Evolutionary conservation across 805 yeast genomes (phyloP).

Genomic region (Candida parachauliodes): DNA sequence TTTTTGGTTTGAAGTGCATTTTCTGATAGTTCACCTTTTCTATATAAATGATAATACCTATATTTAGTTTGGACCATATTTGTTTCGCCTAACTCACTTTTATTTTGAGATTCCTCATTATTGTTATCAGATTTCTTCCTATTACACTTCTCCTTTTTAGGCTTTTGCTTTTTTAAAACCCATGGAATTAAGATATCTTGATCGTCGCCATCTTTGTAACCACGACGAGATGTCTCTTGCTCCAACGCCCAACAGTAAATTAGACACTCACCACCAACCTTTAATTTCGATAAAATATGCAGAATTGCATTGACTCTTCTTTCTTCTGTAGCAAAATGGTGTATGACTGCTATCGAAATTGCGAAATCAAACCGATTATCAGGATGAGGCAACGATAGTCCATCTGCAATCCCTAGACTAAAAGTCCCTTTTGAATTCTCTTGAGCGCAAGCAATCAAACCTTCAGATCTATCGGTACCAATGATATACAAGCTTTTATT

Average conservation of each 20-base stretch:
- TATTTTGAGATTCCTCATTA: constrained; percentile 7
- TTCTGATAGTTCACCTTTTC: constrained; percentile 73
- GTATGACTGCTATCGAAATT: constrained; percentile 91
- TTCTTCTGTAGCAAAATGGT: constrained; percentile 84
- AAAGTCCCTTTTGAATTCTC: constrained; percentile 33
- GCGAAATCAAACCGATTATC: constrained; percentile 67
- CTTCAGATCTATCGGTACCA: constrained; percentile 74
- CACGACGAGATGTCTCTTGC: constrained; percentile 82
- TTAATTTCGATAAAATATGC: constrained; percentile 61
- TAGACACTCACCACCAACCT: constrained; percentile 61
- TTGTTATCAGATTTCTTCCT: too few species aligned
- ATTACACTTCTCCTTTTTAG: constrained; percentile 21
- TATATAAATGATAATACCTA: constrained; percentile 86
- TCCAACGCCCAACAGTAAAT: constrained; percentile 97
- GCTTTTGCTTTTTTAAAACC: constrained; percentile 61
- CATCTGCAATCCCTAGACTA: constrained; percentile 79
- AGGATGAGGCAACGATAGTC: constrained; percentile 49
- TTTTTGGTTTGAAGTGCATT: constrained; percentile 76
- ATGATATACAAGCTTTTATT: constrained; percentile 66
- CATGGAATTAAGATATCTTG: constrained; percentile 96
- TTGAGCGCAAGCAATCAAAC: constrained; percentile 62
- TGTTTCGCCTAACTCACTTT: constrained; percentile 17
- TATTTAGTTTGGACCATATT: constrained; percentile 50
- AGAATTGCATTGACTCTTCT: constrained; percentile 73
- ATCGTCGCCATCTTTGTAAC: constrained; percentile 86